A percentile compares a stretch with the other conserved stretches of the same genome.
These are phyloP conservation scores for Rheum nobile DNA, from an alignment of 148 eudicot species.

Conservation along the genomic window DNA sequence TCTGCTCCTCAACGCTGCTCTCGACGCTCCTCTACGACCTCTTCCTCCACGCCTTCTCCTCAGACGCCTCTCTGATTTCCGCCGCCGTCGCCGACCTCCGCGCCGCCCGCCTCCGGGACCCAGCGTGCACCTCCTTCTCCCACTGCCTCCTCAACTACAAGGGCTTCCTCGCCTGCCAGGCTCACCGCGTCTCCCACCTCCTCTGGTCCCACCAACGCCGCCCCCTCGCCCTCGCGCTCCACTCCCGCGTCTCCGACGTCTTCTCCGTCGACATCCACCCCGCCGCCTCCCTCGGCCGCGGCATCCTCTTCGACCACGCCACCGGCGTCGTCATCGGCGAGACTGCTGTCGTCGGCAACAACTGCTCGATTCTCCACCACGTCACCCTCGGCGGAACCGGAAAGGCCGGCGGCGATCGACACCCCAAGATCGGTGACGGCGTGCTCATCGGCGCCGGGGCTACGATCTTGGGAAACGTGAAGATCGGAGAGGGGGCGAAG, in stretches of 20 bases:
- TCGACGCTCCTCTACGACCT: conserved; percentile 78
- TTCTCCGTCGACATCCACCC: conserved; percentile 68
- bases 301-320: conserved; percentile 63
- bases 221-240: conserved; percentile 53
- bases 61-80: conserved; percentile 35
- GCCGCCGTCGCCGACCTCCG: conserved; percentile 82
- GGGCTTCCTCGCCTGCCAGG: conserved; percentile 70
- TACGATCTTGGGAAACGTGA: conserved; percentile 45
- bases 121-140: conserved; percentile 70
- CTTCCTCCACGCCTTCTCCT: conserved; percentile 49
- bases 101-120: conserved; percentile 69
- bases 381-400: conserved; percentile 69
- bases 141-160: conserved; percentile 87
- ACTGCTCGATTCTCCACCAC: conserved; percentile 50
- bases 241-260: conserved; percentile 45
- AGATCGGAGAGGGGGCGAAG: conserved; percentile 64
- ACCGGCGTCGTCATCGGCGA: conserved; percentile 72
- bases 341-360: conserved; percentile 53
- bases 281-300: conserved; percentile 45
- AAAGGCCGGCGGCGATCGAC: conserved; percentile 48
- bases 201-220: conserved; percentile 41
- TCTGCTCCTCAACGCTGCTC: conserved; percentile 69
- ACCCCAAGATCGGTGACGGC: conserved; percentile 60
- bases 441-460: conserved; percentile 68
- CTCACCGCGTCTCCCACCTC: conserved; percentile 56